A percentile compares a stretch with the other conserved stretches of the same genome.
Conservation (phyloP, 1,284 basidiomycete species). For the Boletus mariae region DNA sequence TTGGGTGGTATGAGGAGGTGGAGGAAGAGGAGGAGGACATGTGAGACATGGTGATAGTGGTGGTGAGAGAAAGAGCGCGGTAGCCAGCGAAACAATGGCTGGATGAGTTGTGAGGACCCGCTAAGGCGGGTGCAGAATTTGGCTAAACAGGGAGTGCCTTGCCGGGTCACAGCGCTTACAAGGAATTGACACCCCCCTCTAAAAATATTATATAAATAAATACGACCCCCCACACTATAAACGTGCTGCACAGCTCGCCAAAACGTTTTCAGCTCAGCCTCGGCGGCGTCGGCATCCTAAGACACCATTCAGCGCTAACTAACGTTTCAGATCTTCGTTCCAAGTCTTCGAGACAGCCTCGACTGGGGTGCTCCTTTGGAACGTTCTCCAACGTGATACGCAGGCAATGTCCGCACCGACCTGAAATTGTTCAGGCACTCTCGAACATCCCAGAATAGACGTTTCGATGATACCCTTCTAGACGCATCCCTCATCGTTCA, state of each 20-base stretch:
- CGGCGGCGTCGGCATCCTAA: slow-evolving; percentile 18
- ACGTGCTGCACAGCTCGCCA: neutral
- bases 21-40: slow-evolving; percentile 27
- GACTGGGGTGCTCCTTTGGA: neutral
- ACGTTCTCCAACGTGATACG: neutral
- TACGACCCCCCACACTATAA: slow-evolving; percentile 7
- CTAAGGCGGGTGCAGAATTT: slow-evolving; percentile 34
- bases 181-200: slow-evolving; percentile 11
- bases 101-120: slow-evolving; percentile 33
- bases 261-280: slow-evolving; percentile 2
- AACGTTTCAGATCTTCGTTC: neutral
- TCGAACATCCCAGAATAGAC: neutral
- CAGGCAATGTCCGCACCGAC: neutral
- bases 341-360: no score
- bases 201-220: neutral
- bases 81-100: slow-evolving; percentile 38
- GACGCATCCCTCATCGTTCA: neutral
- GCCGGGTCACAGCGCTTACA: slow-evolving; percentile 37
- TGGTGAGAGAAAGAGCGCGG: slow-evolving; percentile 36
- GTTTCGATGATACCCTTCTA: neutral
- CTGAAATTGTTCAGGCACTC: neutral
- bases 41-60: slow-evolving; percentile 36
- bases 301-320: neutral
- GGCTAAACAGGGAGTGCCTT: slow-evolving; percentile 35
- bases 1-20: slow-evolving; percentile 20